Conservation (phyloP, 306 rosid genomes). For the Citrullus mucosospermus region DNA sequence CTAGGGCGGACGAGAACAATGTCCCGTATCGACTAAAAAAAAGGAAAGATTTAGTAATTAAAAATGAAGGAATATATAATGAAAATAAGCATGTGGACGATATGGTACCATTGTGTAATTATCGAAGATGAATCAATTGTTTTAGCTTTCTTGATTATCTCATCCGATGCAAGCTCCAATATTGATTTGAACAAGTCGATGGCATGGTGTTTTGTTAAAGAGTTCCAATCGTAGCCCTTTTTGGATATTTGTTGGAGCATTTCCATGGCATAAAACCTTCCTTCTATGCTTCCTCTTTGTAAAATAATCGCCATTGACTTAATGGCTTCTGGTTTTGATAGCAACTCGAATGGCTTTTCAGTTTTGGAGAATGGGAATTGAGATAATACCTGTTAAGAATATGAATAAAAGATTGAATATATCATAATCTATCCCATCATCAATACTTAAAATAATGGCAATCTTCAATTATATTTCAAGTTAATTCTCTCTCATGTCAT, state of each 20-base stretch:
- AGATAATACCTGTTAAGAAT: constrained; percentile 3
- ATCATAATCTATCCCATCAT: neutral
- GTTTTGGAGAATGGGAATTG: constrained; percentile 17
- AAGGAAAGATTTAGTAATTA: neutral
- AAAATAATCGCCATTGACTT: constrained; percentile 28
- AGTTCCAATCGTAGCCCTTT: constrained; percentile 23
- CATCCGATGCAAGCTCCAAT: constrained; percentile 37
- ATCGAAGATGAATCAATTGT: neutral
- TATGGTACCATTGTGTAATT: neutral
- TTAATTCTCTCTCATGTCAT: no score
- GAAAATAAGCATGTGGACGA: neutral
- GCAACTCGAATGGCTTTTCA: constrained; percentile 5
- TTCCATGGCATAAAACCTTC: constrained; percentile 23
- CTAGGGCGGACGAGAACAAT: constrained; percentile 15
- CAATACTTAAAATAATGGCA: neutral
- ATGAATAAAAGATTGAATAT: neutral
- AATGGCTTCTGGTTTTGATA: constrained; percentile 18
- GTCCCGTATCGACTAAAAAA: neutral
- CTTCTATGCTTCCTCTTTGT: constrained; percentile 32
- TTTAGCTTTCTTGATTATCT: constrained; percentile 27
- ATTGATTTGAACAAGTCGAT: constrained; percentile 32
- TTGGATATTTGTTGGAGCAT: constrained; percentile 22
- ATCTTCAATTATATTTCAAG: no score
- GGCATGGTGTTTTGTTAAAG: constrained; percentile 21
- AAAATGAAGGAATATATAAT: no score